These are phyloP conservation scores for Candida multigemmis DNA, from an alignment of 805 yeast species.

Conservation along the genomic window DNA sequence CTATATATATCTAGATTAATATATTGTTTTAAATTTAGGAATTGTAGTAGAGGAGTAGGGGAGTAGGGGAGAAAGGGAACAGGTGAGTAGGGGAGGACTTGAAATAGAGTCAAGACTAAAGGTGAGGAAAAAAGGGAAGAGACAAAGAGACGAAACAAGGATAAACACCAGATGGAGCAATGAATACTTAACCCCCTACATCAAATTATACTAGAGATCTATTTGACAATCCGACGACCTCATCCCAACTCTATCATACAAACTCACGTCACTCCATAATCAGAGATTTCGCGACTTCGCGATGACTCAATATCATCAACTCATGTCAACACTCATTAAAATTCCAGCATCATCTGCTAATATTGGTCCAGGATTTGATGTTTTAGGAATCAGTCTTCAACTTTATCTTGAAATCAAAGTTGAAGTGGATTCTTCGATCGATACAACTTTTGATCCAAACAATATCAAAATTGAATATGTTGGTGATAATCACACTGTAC, in stretches of 20 bases:
- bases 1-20: too few relatives aligned
- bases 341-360: slow-evolving; percentile 98
- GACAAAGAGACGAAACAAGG: too few relatives aligned
- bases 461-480: slow-evolving; percentile 65
- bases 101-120: too few relatives aligned
- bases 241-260: slow-evolving; percentile 1
- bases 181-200: background rate
- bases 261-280: background rate
- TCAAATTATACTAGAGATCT: too few relatives aligned
- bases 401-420: slow-evolving; percentile 67
- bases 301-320: too few relatives aligned
- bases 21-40: too few relatives aligned
- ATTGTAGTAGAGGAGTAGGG: too few relatives aligned
- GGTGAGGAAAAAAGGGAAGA: too few relatives aligned
- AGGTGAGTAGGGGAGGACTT: too few relatives aligned
- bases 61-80: too few relatives aligned
- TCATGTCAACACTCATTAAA: slow-evolving; percentile 32
- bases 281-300: background rate
- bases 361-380: slow-evolving; percentile 98
- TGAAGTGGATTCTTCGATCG: slow-evolving; percentile 41
- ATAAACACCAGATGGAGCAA: background rate
- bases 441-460: slow-evolving; percentile 49
- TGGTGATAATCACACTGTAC: slow-evolving; percentile 69
- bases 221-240: background rate
- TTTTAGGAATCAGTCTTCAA: slow-evolving; percentile 82